These are phyloP conservation scores for Kokia cookei DNA, from an alignment of 441 rosid species.

Conservation along the genomic window DNA sequence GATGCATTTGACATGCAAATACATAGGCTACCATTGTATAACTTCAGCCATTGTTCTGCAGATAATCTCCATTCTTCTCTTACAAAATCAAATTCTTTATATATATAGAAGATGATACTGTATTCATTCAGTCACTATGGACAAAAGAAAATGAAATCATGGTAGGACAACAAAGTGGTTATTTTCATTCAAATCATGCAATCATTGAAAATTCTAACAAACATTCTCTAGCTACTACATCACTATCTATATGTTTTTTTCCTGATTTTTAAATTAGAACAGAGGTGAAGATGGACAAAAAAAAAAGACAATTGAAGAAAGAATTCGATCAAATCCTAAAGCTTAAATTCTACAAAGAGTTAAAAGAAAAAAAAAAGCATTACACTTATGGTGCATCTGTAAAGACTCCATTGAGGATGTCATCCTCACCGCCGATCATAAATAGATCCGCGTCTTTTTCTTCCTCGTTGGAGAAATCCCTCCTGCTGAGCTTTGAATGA, in stretches of 20 bases:
- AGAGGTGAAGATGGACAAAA: constrained; percentile 15
- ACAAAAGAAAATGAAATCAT: constrained; percentile 2
- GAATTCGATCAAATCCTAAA: constrained; percentile 37
- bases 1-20: too few species aligned
- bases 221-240: constrained; percentile 16
- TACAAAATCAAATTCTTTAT: too few species aligned
- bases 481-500: constrained; percentile 34
- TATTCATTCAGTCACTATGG: not conserved
- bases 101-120: too few species aligned
- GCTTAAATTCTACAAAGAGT: constrained; percentile 26
- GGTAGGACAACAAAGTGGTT: constrained; percentile 11
- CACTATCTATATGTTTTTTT: constrained; percentile 14
- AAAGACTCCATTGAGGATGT: constrained; percentile 52
- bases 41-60: too few species aligned
- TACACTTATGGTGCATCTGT: constrained; percentile 40
- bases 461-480: constrained; percentile 39
- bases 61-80: too few species aligned
- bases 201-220: constrained; percentile 8
- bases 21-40: too few species aligned
- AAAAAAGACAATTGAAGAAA: constrained; percentile 17
- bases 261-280: constrained; percentile 11
- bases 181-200: constrained; percentile 24
- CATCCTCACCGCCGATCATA: constrained; percentile 38
- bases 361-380: constrained; percentile 24
- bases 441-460: constrained; percentile 49